Base-by-base conservation (phyloP, 2,329 filamentous ascomycete genomes). In the Botryotinia calthae region DNA sequence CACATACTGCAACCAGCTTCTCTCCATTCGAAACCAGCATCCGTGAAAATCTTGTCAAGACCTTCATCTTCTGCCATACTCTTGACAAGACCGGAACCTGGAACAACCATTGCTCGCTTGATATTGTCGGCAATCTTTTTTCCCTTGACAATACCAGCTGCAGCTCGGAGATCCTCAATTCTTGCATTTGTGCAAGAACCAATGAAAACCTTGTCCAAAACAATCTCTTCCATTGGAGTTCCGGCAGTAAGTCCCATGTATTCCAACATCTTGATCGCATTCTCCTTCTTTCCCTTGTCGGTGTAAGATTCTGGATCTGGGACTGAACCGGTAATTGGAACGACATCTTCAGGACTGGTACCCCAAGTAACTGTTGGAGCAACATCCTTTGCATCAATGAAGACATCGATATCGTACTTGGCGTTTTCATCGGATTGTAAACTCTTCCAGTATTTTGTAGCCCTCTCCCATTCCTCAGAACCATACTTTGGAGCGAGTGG, bases 1-100 rank as follows among this genome's bases (percentile, higher is more conserved):
- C 96, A 98, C 96, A 99, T 99, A 75, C 93, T 97, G 88, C 96
- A 99, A 67, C 96, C 96, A 77, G 96, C 96, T 85, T 99, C 96
- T 81, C 96, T 90, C 95, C 95, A 98, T 82, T 98, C 95, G 77
- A 98, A 98, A 12, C 96, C 96, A 66, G 96, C 95, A 75, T 97
- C 93, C 14, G 85, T 81, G 83, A 99, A 98, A 81, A 98, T 92
- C 85, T 94, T 93, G 84, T 98, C 93, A 7, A 99, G 89, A 70
- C 95, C 95, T 83, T 98, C 96, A 3, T 88, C 85, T 84, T 99
- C 95, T 9, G 96, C 96, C 82, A 94, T 92, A 74, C 91, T 89
- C 87, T 98, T 98, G 79, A 99, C 92, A 12, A 98, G 88, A 77
- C 96, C 96, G 70, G 95, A 98, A 8, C 96, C 96, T 65, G 96